These are phyloP conservation scores for Pseudogymnoascus sp. DNA, from an alignment of 2,329 filamentous ascomycete species.

Conservation along the genomic window DNA sequence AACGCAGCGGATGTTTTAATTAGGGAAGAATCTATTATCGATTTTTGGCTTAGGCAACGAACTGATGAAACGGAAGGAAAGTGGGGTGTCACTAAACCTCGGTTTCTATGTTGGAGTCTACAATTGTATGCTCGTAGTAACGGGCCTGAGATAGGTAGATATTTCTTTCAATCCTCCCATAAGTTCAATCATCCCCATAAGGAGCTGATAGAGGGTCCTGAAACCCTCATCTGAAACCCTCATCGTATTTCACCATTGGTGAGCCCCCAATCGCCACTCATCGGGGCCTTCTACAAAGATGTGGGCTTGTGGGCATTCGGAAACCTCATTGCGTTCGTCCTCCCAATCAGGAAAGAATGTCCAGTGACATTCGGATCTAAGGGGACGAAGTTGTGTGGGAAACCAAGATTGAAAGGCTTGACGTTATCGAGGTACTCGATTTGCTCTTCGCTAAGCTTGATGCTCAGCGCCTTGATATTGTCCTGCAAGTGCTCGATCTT, in stretches of 20 bases:
- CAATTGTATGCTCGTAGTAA: background rate
- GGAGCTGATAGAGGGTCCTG: background rate
- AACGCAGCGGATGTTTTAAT: too few relatives aligned
- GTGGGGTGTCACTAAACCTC: too few relatives aligned
- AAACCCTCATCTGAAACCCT: background rate
- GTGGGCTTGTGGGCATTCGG: background rate
- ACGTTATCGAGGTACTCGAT: slow-evolving; percentile 57
- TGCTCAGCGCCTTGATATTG: slow-evolving; percentile 59
- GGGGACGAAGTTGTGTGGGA: slow-evolving; percentile 36
- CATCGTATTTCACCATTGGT: background rate
- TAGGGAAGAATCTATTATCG: too few relatives aligned
- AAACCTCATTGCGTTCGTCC: background rate
- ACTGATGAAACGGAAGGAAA: too few relatives aligned
- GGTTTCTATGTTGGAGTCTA: background rate
- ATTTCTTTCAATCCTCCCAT: background rate
- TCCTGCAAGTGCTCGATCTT: slow-evolving; percentile 60
- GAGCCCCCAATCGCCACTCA: background rate
- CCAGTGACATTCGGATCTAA: background rate
- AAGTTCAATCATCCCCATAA: background rate
- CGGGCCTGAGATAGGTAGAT: background rate
- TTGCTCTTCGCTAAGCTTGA: slow-evolving; percentile 52
- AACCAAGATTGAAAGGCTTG: slow-evolving; percentile 54
- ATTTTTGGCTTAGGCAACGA: too few relatives aligned
- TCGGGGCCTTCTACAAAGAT: background rate
- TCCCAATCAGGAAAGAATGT: background rate